Percentiles rank a stretch among this genome's conserved stretches.
phyloP scores from a whole-genome alignment of 192 early-diverging fungal genomes.

The Podila verticillata region DNA sequence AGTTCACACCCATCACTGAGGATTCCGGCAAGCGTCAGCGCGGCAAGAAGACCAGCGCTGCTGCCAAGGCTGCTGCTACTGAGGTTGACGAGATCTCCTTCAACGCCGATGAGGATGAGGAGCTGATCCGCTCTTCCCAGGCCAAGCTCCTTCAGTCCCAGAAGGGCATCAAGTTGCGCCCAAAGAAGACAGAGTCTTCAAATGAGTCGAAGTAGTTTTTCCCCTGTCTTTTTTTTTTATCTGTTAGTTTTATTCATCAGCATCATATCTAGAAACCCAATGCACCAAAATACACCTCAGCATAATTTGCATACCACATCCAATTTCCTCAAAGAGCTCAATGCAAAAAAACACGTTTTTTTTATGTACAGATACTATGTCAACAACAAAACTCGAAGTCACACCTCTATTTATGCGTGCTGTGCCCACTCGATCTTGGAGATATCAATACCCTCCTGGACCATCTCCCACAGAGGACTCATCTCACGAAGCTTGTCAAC shows the following conservation, averaged over 20 bases:
- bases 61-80: not conserved
- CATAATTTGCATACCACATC: no score
- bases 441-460: slow-evolving; percentile 54
- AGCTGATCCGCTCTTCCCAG: slow-evolving; percentile 41
- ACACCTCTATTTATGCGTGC: slow-evolving; percentile 32
- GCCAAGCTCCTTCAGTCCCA: slow-evolving; percentile 45
- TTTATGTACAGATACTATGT: not conserved
- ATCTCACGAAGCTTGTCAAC: slow-evolving; percentile 92
- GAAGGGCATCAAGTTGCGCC: slow-evolving; percentile 50
- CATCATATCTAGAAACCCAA: not conserved
- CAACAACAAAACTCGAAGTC: not conserved
- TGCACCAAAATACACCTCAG: not conserved
- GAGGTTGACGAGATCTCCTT: slow-evolving; percentile 23
- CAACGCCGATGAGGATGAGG: slow-evolving; percentile 43
- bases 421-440: slow-evolving; percentile 53
- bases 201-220: no score
- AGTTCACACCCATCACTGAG: slow-evolving; percentile 45
- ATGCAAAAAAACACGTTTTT: slow-evolving; percentile 2
- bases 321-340: not conserved
- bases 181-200: slow-evolving; percentile 21
- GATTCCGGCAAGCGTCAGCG: slow-evolving; percentile 33
- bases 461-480: slow-evolving; percentile 99
- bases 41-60: slow-evolving; percentile 23
- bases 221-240: not conserved
- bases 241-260: not conserved